Evolutionary conservation across 345 rosid species (phyloP).

Genomic region (Lagerstroemia speciosa): DNA sequence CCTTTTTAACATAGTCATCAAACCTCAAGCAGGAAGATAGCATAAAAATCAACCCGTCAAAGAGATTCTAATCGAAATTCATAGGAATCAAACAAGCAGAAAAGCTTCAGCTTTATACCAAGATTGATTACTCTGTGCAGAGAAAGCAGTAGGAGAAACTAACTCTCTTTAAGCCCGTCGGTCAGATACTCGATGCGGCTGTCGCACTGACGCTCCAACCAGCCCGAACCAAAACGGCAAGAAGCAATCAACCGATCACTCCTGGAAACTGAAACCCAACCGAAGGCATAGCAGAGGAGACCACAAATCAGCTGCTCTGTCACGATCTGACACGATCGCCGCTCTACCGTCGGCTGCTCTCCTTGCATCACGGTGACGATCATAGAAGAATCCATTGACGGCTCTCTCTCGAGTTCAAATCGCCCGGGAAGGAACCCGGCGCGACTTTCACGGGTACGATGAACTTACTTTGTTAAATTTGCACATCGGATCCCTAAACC

Average conservation of each 20-base stretch:
- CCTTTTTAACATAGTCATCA: not conserved
- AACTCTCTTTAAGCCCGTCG: slow-evolving; percentile 51
- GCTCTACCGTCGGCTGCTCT: slow-evolving; percentile 54
- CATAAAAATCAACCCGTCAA: not conserved
- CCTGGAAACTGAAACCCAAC: too few species aligned
- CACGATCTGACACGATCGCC: slow-evolving; percentile 41
- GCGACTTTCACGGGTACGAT: not conserved
- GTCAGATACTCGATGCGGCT: slow-evolving; percentile 65
- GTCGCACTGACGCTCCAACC: slow-evolving; percentile 74
- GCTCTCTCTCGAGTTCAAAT: too few species aligned
- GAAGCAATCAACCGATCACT: not conserved
- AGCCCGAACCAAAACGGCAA: slow-evolving; percentile 12
- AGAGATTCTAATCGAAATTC: not conserved
- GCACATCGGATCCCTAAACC: not conserved
- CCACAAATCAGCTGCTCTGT: too few species aligned
- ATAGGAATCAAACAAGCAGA: not conserved
- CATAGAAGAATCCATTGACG: not conserved
- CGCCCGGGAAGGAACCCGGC: not conserved
- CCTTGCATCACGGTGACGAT: slow-evolving; percentile 45
- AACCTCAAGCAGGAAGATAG: not conserved
- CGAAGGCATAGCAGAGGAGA: too few species aligned
- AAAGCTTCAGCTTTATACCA: not conserved
- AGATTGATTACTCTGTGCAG: slow-evolving; percentile 60
- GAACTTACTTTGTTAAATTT: not conserved
- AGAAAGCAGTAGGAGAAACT: slow-evolving; percentile 49